Evolutionary conservation across 306 rosid genomes (phyloP).

Genomic region (Trifolium pratense): DNA sequence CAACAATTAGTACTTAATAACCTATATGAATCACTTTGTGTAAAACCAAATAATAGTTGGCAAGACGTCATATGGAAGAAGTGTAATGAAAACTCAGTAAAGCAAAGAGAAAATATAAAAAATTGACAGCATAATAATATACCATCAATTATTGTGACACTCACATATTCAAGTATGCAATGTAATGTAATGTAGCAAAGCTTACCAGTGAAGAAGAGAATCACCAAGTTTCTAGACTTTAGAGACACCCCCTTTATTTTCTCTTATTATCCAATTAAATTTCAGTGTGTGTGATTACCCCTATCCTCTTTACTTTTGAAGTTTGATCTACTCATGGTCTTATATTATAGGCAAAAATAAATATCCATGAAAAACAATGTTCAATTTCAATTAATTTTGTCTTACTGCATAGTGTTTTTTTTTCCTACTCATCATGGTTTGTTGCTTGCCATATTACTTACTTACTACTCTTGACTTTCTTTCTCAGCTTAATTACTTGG

Average conservation of each 20-base stretch:
- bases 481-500: background rate
- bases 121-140: background rate
- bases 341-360: background rate
- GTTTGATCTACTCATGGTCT: background rate
- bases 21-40: background rate
- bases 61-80: background rate
- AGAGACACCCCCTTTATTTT: background rate
- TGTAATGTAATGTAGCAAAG: background rate
- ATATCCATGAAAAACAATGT: background rate
- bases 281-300: background rate
- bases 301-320: background rate
- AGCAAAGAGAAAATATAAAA: background rate
- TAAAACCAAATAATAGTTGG: background rate
- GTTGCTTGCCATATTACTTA: slow-evolving; percentile 27
- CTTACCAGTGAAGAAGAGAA: background rate
- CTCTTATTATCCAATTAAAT: background rate
- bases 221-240: background rate
- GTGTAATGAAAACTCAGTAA: background rate
- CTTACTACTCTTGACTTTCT: slow-evolving; percentile 4
- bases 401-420: slow-evolving; percentile 7
- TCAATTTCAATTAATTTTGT: slow-evolving; percentile 7
- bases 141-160: background rate
- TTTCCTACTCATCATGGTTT: slow-evolving; percentile 22
- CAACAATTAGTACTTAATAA: background rate
- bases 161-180: background rate